Base-by-base conservation (phyloP, 2,329 filamentous ascomycete species). In the Pyrenophora graminea region DNA sequence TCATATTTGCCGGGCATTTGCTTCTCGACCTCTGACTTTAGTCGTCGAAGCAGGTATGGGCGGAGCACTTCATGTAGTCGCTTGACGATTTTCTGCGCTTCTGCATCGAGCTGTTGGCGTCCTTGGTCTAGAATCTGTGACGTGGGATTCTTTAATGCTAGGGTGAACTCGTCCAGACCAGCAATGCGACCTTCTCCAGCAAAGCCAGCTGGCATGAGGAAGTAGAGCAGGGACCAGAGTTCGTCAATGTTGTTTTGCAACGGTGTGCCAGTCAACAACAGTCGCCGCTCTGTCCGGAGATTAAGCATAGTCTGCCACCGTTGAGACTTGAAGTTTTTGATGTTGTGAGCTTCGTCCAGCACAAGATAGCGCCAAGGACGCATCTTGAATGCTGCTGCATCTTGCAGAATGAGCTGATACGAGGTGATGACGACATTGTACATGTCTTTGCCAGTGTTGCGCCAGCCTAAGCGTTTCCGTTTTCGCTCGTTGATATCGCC, bases 381-480 rank as follows among this genome's bases (percentile, higher is more conserved):
- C 56, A 92, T 86, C 70, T 96, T 94, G 77, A 99, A 95, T 1
- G 96, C 91, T 62, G 93, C 88, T 58, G 94, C 88, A 68, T 99
- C 95, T 69, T 96, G 91, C 13, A 97, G 81, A 6, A 97, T 92
- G 40, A 99, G 85, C 66, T 99, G 93, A 71, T 99, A 99, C 0
- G 93, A 97, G 0, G 95, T 99, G 68, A 99, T 96, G 74, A 93
- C 90, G 4, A 99, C 94, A 67, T 99, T 97, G 89, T 93, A 99
- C 46, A 90, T 72, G 50, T 72, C 68, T 42, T 61, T 64, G 64
- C 96, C 90, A 57, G 96, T 89, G 49, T 94, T 90, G 63, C 88
- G 91, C 94, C 94, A 99, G 2, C 94, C 93, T 66, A 88, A 85
- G 23, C 95, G 88, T 74, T 97, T 97, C 60, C 87, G 82, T 70